Percentiles rank a stretch among this genome's conserved stretches.
These are phyloP conservation scores for Grosmannia clavigera DNA, from an alignment of 2,329 filamentous ascomycete genomes.

Conservation along the genomic window DNA sequence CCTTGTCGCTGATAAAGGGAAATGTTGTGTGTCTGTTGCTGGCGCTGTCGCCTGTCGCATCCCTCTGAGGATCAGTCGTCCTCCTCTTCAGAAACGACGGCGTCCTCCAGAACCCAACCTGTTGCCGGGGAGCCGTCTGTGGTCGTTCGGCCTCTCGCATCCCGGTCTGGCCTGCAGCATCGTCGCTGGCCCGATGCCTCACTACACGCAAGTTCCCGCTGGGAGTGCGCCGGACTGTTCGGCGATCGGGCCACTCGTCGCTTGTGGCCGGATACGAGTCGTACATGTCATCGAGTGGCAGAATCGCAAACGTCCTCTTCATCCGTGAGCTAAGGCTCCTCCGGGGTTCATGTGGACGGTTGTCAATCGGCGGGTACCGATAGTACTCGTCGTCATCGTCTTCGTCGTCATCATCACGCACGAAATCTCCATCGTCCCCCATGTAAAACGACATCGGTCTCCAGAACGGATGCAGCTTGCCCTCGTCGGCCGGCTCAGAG, in stretches of 20 bases:
- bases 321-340: slow-evolving; percentile 39
- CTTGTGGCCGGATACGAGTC: slow-evolving; percentile 15
- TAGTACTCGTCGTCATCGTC: slow-evolving; percentile 23
- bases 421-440: slow-evolving; percentile 17
- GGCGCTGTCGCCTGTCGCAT: not conserved
- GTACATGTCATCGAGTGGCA: slow-evolving; percentile 36
- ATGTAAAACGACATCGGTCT: slow-evolving; percentile 35
- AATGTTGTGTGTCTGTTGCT: slow-evolving; percentile 13
- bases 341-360: slow-evolving; percentile 31
- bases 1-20: slow-evolving; percentile 29
- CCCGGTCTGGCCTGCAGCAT: slow-evolving; percentile 24
- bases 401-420: slow-evolving; percentile 18
- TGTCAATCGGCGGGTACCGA: slow-evolving; percentile 35
- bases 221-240: slow-evolving; percentile 45
- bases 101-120: slow-evolving; percentile 13
- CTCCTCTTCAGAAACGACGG: slow-evolving; percentile 2
- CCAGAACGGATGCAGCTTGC: slow-evolving; percentile 49
- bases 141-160: slow-evolving; percentile 18
- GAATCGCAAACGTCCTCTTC: slow-evolving; percentile 48
- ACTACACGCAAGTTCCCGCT: slow-evolving; percentile 50
- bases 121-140: slow-evolving; percentile 21
- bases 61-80: not conserved
- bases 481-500: slow-evolving; percentile 36
- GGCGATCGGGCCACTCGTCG: slow-evolving; percentile 32
- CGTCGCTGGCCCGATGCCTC: slow-evolving; percentile 35